Conservation (phyloP, 257 asterid species). For the Penstemon newberryi region DNA sequence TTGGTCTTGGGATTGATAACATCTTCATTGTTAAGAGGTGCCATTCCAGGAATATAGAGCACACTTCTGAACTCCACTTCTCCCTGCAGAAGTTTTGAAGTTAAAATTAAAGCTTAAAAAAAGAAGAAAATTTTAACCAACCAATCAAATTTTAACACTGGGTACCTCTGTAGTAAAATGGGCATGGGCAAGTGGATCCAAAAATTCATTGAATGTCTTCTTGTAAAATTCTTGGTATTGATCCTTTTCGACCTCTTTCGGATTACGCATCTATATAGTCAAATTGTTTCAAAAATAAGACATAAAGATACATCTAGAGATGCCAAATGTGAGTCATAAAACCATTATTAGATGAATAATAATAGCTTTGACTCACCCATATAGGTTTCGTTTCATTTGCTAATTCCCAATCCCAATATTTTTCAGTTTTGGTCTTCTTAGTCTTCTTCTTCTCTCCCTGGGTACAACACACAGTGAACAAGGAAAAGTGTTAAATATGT, state of each 20-base stretch:
- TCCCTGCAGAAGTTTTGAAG: conserved; percentile 57
- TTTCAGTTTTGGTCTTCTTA: conserved; percentile 86
- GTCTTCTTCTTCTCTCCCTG: conserved; percentile 79
- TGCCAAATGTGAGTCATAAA: neutral
- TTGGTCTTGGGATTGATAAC: conserved; percentile 93
- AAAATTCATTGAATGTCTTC: conserved; percentile 87
- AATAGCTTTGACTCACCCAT: conserved; percentile 63
- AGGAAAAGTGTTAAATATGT: neutral
- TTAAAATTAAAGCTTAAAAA: conserved; percentile 19
- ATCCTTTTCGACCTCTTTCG: conserved; percentile 93
- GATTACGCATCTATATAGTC: conserved; percentile 72
- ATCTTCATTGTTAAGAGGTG: conserved; percentile 95
- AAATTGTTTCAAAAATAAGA: neutral
- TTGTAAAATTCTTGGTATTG: conserved; percentile 90
- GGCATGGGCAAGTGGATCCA: conserved; percentile 85
- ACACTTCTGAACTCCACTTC: conserved; percentile 99
- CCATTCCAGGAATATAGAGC: conserved; percentile 95
- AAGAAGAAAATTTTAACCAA: neutral
- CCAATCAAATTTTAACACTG: conserved; percentile 16
- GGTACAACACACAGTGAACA: conserved; percentile 21
- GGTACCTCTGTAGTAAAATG: conserved; percentile 97
- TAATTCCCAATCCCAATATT: conserved; percentile 98
- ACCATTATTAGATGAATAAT: neutral
- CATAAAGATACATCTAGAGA: conserved; percentile 1
- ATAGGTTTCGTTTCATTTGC: conserved; percentile 95